Evolutionary conservation across 768 basidiomycete genomes (phyloP).

Genomic region (Dacryopinax spathularia): DNA sequence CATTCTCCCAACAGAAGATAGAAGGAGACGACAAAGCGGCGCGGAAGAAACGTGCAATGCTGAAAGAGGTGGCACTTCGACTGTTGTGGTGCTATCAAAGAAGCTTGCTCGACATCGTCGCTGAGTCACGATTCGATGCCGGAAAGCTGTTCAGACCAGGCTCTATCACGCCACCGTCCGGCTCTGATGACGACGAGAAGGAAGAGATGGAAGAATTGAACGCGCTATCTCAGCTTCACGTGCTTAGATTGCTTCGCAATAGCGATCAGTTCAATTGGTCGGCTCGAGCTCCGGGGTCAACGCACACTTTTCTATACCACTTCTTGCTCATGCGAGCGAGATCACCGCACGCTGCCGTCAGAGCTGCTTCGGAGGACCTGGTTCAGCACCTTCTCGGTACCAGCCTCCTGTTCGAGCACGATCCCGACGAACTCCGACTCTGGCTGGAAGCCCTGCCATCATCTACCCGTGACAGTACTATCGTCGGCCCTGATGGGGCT

Average conservation of each 20-base stretch:
- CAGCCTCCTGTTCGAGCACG: constrained; percentile 70
- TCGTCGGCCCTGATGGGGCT: constrained; percentile 38
- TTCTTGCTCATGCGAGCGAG: constrained; percentile 51
- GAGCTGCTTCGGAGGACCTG: constrained; percentile 36
- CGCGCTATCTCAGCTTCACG: constrained; percentile 59
- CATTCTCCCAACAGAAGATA: constrained; percentile 48
- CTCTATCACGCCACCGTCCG: constrained; percentile 26
- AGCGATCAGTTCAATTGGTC: constrained; percentile 72
- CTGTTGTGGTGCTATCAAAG: constrained; percentile 76
- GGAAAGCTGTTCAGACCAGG: constrained; percentile 51
- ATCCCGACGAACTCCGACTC: constrained; percentile 49
- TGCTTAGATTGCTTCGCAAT: constrained; percentile 55
- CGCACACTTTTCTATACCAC: constrained; percentile 53
- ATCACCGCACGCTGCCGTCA: constrained; percentile 38
- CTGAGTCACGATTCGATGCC: constrained; percentile 72
- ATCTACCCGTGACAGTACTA: constrained; percentile 22
- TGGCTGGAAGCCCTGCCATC: constrained; percentile 61
- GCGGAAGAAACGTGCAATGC: constrained; percentile 25
- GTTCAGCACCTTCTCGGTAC: constrained; percentile 50
- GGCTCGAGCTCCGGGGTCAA: constrained; percentile 47
- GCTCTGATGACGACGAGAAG: constrained; percentile 21
- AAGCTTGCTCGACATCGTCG: constrained; percentile 55
- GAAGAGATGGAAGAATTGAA: constrained; percentile 31
- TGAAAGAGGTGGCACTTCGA: constrained; percentile 67
- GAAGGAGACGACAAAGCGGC: constrained; percentile 21